Base-by-base conservation (phyloP, 306 rosid species). In the Begonia loranthoides region DNA sequence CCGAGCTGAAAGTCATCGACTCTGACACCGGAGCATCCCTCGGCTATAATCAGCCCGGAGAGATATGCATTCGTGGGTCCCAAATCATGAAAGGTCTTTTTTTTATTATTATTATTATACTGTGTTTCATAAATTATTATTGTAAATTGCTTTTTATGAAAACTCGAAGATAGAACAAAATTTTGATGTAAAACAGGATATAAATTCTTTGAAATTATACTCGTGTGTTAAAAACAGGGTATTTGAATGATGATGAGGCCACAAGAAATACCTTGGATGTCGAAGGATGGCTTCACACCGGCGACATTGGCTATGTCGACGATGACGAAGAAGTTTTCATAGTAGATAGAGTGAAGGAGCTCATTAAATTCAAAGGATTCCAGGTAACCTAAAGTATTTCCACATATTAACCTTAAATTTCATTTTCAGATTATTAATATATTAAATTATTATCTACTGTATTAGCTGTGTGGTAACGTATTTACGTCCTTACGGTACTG, bases 291-390 rank as follows among this genome's bases (percentile, higher is more conserved):
- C 90, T 89, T 51, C 97, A 89, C 51, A 84, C 95, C 0, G 97
- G 97, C 9, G 97, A 89, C 61, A 70, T 89, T 48, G 97, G 97
- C 3, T 85, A 68, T 9, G 64, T 89, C 9, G 97, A 89, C 38
- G 87, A 77, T 0, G 82, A 84, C 17, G 81, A 78, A 0, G 97
- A 89, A 52, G 59, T 89, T 53, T 89, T 79, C 83, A 89, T 89
- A 0, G 85, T 89, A 40, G 95, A 89, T 51, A 70, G 97, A 49
- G 79, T 85, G 3, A 89, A 89, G 62, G 97, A 89, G 66, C 81
- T 89, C 28, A 89, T 89, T 71, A 89, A 89, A 65, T 89, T 63
- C 66, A 89, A 89, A 72, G 97, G 97, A 62, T 89, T 89, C 63
- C 97, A 89, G 79, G 96, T 72, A 74, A 9, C n/a, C 21, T 1